A percentile compares a stretch with the other conserved stretches of the same genome.
These are phyloP conservation scores for Diplotaxis tenuifolia DNA, from an alignment of 345 rosid genomes.

Conservation along the genomic window DNA sequence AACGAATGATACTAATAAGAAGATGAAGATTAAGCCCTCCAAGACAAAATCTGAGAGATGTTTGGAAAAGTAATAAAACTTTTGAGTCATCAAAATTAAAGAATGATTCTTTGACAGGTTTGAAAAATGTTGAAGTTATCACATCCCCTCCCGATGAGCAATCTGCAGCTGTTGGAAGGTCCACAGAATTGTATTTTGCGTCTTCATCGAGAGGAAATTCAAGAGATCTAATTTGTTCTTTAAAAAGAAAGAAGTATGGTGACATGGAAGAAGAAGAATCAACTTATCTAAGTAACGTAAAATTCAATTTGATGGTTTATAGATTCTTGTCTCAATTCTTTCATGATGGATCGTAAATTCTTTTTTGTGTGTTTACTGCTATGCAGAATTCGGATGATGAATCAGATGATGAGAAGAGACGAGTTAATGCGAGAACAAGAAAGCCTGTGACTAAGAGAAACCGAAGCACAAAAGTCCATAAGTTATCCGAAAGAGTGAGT, in stretches of 20 bases:
- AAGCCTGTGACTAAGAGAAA: conserved; percentile 31
- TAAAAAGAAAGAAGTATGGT: conserved; percentile 13
- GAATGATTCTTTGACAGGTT: conserved; percentile 2
- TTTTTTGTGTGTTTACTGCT: background rate
- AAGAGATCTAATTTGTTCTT: conserved; percentile 18
- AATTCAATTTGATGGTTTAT: background rate
- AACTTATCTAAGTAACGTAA: conserved; percentile 28
- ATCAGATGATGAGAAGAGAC: conserved; percentile 30
- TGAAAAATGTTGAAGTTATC: conserved; percentile 2
- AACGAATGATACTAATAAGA: background rate
- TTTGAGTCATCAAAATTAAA: conserved; percentile 3
- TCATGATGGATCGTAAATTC: background rate
- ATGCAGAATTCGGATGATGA: conserved; percentile 28
- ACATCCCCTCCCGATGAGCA: conserved; percentile 52
- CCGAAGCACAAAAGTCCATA: conserved; percentile 42
- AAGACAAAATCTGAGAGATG: background rate
- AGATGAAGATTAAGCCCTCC: background rate
- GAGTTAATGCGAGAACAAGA: conserved; percentile 27
- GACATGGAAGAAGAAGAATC: conserved; percentile 33
- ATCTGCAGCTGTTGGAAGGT: conserved; percentile 47
- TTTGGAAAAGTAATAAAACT: background rate
- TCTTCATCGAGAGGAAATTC: conserved; percentile 22
- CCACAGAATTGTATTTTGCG: conserved; percentile 25
- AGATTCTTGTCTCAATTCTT: conserved; percentile 6
- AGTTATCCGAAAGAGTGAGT: conserved; percentile 33